phyloP scores from a whole-genome alignment of 805 yeast species.

The Candida manassasensis region DNA sequence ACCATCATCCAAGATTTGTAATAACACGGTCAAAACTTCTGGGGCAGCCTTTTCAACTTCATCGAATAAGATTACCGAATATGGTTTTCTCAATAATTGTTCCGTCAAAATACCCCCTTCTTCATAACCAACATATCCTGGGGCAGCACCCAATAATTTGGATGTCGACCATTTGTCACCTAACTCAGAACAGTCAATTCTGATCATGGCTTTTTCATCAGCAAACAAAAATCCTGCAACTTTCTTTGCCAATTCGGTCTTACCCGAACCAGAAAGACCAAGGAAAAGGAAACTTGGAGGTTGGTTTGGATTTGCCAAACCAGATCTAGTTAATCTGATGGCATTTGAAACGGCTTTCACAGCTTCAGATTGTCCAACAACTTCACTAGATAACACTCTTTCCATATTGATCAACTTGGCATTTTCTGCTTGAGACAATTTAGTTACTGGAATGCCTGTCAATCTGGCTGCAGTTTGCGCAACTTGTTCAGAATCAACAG shows the following conservation, averaged over 20 bases:
- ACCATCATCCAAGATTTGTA: slow-evolving; percentile 95
- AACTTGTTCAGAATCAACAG: slow-evolving; percentile 86
- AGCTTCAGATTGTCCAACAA: slow-evolving; percentile 95
- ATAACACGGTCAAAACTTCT: slow-evolving; percentile 85
- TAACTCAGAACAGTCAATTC: slow-evolving; percentile 96
- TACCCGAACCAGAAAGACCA: slow-evolving; percentile 97
- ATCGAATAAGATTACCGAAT: slow-evolving; percentile 93
- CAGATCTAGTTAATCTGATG: slow-evolving; percentile 87
- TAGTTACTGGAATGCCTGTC: slow-evolving; percentile 95
- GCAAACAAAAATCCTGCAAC: slow-evolving; percentile 94
- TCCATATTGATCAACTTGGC: slow-evolving; percentile 94
- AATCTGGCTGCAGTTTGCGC: slow-evolving; percentile 96
- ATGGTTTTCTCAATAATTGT: slow-evolving; percentile 85
- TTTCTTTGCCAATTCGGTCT: slow-evolving; percentile 95
- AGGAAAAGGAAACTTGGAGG: slow-evolving; percentile 94
- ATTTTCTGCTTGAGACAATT: slow-evolving; percentile 93
- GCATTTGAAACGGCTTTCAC: slow-evolving; percentile 96
- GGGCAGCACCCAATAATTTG: slow-evolving; percentile 93
- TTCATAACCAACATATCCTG: slow-evolving; percentile 92
- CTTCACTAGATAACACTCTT: slow-evolving; percentile 69
- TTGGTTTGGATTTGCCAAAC: slow-evolving; percentile 92
- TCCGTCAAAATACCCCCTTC: slow-evolving; percentile 97
- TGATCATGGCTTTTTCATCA: slow-evolving; percentile 93
- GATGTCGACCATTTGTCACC: slow-evolving; percentile 95
- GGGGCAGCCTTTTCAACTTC: slow-evolving; percentile 99